Evolutionary conservation across 805 yeast species (phyloP).

Genomic region (Cyberlindnera xylosilytica): DNA sequence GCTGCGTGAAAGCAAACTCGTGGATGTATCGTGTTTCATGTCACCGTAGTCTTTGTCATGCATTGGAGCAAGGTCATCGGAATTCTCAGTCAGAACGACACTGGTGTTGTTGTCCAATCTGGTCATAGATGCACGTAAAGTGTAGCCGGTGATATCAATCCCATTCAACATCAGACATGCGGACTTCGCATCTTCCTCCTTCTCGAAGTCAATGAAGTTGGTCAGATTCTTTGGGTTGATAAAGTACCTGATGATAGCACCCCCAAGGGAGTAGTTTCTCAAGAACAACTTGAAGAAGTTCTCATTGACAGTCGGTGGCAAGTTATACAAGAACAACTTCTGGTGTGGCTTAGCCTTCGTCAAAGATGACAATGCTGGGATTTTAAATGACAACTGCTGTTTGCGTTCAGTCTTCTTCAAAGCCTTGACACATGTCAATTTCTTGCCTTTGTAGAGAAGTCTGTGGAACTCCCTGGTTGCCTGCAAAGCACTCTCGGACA

Average conservation of each 20-base stretch:
- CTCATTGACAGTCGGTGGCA: slow-evolving; percentile 26
- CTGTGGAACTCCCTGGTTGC: slow-evolving; percentile 37
- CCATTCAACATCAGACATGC: slow-evolving; percentile 25
- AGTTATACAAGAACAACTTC: slow-evolving; percentile 23
- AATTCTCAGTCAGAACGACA: no score
- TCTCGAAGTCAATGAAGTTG: slow-evolving; percentile 27
- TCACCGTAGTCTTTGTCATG: neutral
- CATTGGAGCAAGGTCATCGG: neutral
- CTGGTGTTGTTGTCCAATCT: no score
- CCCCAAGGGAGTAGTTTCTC: slow-evolving; percentile 22
- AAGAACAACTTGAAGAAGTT: slow-evolving; percentile 28
- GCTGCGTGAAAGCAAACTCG: no score
- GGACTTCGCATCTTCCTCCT: slow-evolving; percentile 22
- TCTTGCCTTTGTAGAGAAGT: slow-evolving; percentile 27
- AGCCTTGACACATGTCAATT: slow-evolving; percentile 29
- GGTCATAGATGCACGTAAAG: slow-evolving; percentile 16
- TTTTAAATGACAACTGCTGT: slow-evolving; percentile 8
- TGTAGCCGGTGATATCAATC: slow-evolving; percentile 21
- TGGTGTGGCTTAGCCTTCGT: slow-evolving; percentile 5
- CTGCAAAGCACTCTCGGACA: slow-evolving; percentile 42
- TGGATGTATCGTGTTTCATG: no score
- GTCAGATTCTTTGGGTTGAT: slow-evolving; percentile 11
- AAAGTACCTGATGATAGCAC: slow-evolving; percentile 20
- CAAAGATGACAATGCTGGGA: neutral
- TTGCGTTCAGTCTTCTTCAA: slow-evolving; percentile 24